Evolutionary conservation across 805 yeast genomes (phyloP).

Genomic region (Candida nitratophila): DNA sequence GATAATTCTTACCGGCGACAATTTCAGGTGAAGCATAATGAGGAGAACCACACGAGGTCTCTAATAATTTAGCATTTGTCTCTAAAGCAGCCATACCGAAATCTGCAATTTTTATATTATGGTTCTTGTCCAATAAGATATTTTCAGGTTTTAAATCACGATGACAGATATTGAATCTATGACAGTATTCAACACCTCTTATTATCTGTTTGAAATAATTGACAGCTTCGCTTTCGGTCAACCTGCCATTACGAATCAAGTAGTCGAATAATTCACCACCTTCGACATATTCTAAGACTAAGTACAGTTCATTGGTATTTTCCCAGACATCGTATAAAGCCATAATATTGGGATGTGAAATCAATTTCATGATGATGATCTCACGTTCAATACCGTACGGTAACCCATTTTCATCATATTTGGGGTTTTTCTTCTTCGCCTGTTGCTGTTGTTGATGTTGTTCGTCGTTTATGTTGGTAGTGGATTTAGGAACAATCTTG

Average conservation of each 20-base stretch:
- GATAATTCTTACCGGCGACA: constrained; percentile 69
- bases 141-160: constrained; percentile 82
- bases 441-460: constrained; percentile 9
- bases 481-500: constrained; percentile 69
- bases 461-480: constrained; percentile 15
- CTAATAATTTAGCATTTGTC: constrained; percentile 59
- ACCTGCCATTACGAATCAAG: constrained; percentile 62
- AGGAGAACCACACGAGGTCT: constrained; percentile 83
- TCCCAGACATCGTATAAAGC: constrained; percentile 97
- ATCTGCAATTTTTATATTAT: constrained; percentile 73
- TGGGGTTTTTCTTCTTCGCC: constrained; percentile 17
- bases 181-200: constrained; percentile 75
- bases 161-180: constrained; percentile 73
- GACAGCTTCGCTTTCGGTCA: constrained; percentile 68
- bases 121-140: constrained; percentile 54
- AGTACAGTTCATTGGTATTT: constrained; percentile 78
- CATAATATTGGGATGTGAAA: constrained; percentile 90
- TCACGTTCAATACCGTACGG: constrained; percentile 97
- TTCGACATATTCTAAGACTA: constrained; percentile 76
- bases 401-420: constrained; percentile 38
- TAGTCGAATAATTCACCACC: constrained; percentile 84
- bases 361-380: constrained; percentile 92
- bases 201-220: constrained; percentile 72
- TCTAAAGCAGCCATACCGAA: constrained; percentile 89
- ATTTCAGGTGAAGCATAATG: constrained; percentile 89